phyloP scores from a whole-genome alignment of 768 basidiomycete species.

The Chiua virens region DNA sequence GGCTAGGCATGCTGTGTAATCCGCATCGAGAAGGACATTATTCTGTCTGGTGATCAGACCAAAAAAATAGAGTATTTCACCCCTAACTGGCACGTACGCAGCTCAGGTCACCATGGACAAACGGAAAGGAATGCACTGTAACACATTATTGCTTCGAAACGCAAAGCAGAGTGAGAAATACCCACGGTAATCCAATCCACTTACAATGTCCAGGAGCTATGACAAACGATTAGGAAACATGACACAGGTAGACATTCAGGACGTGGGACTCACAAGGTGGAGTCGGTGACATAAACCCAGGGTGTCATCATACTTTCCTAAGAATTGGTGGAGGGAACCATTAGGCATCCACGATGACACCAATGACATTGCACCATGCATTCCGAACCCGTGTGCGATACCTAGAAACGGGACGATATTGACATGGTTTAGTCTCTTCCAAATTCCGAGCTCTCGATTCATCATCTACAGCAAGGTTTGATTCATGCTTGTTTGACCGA shows the following conservation, averaged over 20 bases:
- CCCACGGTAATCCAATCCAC: conserved; percentile 4
- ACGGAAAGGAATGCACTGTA: too few species aligned
- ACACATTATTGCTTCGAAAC: too few species aligned
- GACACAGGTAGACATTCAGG: conserved; percentile 16
- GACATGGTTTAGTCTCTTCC: too few species aligned
- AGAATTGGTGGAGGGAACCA: conserved; percentile 20
- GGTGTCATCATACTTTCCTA: conserved; percentile 1
- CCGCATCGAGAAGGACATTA: conserved; percentile 13
- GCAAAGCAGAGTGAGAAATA: too few species aligned
- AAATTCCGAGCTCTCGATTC: too few species aligned
- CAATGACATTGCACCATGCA: conserved; percentile 16
- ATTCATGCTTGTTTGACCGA: too few species aligned
- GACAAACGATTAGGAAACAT: conserved; percentile 21
- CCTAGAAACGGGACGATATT: too few species aligned
- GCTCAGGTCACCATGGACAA: background rate
- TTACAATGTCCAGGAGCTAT: conserved; percentile 7
- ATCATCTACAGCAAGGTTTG: too few species aligned
- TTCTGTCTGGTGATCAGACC: background rate
- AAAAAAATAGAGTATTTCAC: background rate
- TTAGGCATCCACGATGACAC: conserved; percentile 31
- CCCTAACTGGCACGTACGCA: background rate
- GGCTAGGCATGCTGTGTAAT: conserved; percentile 36
- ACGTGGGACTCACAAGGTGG: conserved; percentile 9
- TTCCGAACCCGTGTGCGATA: conserved; percentile 19
- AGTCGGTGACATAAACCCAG: background rate